Percentiles rank a stretch among this genome's conserved stretches.
phyloP scores from a whole-genome alignment of 2,329 filamentous ascomycete species.

The Penicillium sp. region DNA sequence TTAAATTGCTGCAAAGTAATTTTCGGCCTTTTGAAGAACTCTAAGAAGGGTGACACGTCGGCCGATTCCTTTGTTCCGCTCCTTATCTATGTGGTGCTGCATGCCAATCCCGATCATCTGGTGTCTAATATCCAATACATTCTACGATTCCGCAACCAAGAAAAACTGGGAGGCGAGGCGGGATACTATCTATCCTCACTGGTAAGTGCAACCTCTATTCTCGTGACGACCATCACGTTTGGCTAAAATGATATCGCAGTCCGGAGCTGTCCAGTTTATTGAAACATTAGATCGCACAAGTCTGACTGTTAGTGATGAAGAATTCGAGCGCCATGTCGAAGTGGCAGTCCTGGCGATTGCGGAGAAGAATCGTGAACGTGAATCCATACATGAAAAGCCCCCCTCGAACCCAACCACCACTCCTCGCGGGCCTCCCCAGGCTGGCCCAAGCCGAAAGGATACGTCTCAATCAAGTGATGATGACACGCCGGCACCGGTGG shows the following conservation, averaged over 20 bases:
- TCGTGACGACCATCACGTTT: not conserved
- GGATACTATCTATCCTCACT: constrained; percentile 97
- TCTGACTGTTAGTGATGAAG: constrained; percentile 89
- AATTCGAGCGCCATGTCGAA: constrained; percentile 97
- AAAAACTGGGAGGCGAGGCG: constrained; percentile 95
- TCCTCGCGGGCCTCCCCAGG: constrained; percentile 62
- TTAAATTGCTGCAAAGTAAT: constrained; percentile 99
- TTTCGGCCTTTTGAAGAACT: constrained; percentile 88
- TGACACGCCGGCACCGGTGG: constrained; percentile 75
- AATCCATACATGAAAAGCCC: constrained; percentile 47
- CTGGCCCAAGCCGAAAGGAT: constrained; percentile 35
- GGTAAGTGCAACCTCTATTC: constrained; percentile 52
- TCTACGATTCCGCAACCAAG: constrained; percentile 92
- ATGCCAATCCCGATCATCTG: constrained; percentile 91
- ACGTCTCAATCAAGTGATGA: constrained; percentile 57
- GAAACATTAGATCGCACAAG: constrained; percentile 95
- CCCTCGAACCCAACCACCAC: constrained; percentile 59
- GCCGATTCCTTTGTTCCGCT: constrained; percentile 95
- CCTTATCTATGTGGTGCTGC: constrained; percentile 92
- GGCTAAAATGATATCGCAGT: constrained; percentile 27
- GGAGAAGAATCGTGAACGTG: constrained; percentile 74
- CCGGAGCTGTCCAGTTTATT: constrained; percentile 90
- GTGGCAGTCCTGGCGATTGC: constrained; percentile 93
- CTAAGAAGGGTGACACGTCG: constrained; percentile 84
- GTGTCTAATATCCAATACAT: constrained; percentile 99